Evolutionary conservation across 2,329 filamentous ascomycete species (phyloP).

Genomic region (Bipolaris victoriae): DNA sequence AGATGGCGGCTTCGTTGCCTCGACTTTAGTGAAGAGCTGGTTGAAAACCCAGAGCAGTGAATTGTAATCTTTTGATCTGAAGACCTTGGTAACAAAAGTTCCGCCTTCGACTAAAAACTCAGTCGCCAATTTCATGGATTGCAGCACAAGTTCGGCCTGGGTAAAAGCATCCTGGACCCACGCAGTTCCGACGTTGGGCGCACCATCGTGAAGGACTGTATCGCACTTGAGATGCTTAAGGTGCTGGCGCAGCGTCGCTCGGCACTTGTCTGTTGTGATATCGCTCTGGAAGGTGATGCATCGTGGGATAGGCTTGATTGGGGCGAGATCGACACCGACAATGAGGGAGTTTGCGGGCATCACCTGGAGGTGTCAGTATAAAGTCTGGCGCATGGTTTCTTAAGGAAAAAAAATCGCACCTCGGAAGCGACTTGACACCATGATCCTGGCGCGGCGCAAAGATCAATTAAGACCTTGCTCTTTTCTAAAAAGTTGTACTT

Average conservation of each 20-base stretch:
- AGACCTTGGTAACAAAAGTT: constrained; percentile 96
- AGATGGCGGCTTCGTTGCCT: constrained; percentile 95
- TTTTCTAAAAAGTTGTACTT: constrained; percentile 98
- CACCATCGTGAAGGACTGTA: constrained; percentile 93
- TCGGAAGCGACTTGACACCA: constrained; percentile 76
- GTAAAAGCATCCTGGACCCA: constrained; percentile 99
- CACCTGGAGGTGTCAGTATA: constrained; percentile 50
- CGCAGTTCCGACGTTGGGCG: constrained; percentile 95
- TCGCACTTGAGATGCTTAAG: constrained; percentile 97
- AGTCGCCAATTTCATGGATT: constrained; percentile 90
- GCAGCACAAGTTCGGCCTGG: constrained; percentile 89
- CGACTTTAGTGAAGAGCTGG: constrained; percentile 92
- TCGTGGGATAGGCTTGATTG: constrained; percentile 93
- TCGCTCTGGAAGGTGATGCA: constrained; percentile 97
- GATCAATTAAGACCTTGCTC: constrained; percentile 94
- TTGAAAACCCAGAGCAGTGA: constrained; percentile 96
- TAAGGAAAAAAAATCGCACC: constrained; percentile 63
- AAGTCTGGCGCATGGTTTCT: background rate
- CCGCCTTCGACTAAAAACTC: constrained; percentile 82
- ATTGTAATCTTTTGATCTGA: constrained; percentile 96
- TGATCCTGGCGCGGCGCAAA: constrained; percentile 89
- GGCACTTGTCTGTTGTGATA: constrained; percentile 96
- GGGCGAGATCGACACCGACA: constrained; percentile 89
- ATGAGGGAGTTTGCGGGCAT: constrained; percentile 93
- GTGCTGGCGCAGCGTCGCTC: constrained; percentile 85